Conservation (phyloP, 129 eudicot genomes). For the Centella asiatica region DNA sequence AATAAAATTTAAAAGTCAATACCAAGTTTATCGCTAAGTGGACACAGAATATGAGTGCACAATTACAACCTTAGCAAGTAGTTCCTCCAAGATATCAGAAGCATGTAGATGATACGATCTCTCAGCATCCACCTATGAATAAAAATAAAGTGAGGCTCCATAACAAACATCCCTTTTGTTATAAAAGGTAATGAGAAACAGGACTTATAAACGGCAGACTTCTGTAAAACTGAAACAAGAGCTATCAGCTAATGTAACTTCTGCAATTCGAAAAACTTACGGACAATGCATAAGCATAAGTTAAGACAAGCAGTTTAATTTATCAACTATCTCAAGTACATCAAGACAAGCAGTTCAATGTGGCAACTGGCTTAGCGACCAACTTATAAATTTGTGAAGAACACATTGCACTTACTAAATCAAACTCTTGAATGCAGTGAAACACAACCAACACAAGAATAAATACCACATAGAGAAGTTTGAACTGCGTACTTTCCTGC, state of each 20-base stretch:
- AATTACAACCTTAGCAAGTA: constrained; percentile 56
- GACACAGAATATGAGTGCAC: neutral
- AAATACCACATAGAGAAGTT: no score
- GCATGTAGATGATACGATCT: constrained; percentile 69
- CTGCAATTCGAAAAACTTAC: neutral
- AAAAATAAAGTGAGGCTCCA: constrained; percentile 14
- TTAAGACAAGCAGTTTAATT: neutral
- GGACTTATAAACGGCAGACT: neutral
- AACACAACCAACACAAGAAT: no score
- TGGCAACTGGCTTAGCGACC: no score
- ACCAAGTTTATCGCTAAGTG: neutral
- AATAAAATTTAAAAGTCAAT: no score
- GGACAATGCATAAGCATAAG: neutral
- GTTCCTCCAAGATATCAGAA: constrained; percentile 55
- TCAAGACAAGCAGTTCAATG: neutral
- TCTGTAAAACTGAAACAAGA: neutral
- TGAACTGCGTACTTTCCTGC: no score
- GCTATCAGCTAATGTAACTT: neutral
- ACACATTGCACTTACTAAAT: neutral
- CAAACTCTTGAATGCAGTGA: no score
- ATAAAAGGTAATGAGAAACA: constrained; percentile 3
- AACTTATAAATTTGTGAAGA: neutral
- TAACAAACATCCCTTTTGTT: neutral
- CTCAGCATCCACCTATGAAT: constrained; percentile 76
- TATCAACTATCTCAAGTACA: neutral